phyloP scores from a whole-genome alignment of 2,329 filamentous ascomycete species.

The Epicoccum sorghinum region DNA sequence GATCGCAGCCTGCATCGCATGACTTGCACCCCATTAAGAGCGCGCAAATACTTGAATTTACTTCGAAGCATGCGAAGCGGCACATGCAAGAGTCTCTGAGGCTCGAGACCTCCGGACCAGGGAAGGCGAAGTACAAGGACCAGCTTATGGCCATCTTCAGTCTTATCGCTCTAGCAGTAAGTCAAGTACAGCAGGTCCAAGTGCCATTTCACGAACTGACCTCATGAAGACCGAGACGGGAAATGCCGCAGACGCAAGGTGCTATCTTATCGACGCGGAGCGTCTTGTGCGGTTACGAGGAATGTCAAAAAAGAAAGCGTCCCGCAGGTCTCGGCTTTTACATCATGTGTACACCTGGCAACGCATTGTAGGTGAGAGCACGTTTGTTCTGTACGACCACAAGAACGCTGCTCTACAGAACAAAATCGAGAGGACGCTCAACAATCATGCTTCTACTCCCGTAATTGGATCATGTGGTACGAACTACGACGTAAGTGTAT shows the following conservation, averaged over 20 bases:
- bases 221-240: conserved; percentile 18
- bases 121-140: conserved; percentile 26
- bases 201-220: not conserved
- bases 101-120: conserved; percentile 15
- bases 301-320: conserved; percentile 46
- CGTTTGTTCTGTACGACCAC: conserved; percentile 40
- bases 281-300: conserved; percentile 51
- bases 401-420: conserved; percentile 12
- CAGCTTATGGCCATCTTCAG: conserved; percentile 26
- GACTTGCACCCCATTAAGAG: conserved; percentile 2
- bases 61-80: conserved; percentile 13
- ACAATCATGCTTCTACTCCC: not conserved
- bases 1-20: not conserved
- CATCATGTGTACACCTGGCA: conserved; percentile 44
- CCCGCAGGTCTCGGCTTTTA: conserved; percentile 51
- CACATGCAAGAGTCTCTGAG: conserved; percentile 24
- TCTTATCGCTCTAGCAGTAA: conserved; percentile 23
- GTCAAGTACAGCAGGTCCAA: not conserved
- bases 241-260: conserved; percentile 40
- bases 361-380: conserved; percentile 31
- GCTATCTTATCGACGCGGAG: conserved; percentile 53
- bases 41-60: conserved; percentile 16
- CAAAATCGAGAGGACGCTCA: conserved; percentile 14
- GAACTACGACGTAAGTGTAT: conserved; percentile 14
- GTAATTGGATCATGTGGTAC: conserved; percentile 14